Base-by-base conservation (phyloP, 75 land plant genomes). In the Sequoiadendron giganteum region DNA sequence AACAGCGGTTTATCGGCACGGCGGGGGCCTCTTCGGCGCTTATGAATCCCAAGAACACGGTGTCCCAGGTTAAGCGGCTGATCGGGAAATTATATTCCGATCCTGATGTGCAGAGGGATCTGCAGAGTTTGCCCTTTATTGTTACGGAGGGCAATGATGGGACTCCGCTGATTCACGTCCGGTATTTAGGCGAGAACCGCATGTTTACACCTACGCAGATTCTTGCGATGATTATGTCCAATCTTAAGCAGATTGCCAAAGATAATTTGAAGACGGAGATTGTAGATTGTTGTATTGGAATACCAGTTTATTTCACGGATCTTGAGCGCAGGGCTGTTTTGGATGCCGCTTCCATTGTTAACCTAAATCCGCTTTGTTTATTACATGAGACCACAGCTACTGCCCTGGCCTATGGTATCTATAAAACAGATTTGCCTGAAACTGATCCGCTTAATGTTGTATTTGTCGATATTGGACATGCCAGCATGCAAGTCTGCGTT, bases 1-100 rank as follows among this genome's bases (percentile, higher is more conserved):
- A 94, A 88, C 98, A 96, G 94, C 90, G 97, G n/a, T 95, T 93
- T 86, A 90, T 96, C 75, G 98, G 98, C 32, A 95, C 97, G 1
- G 97, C 97, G 1, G 98, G 96, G 6, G 93, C 97, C 16, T 90
- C 94, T 36, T 93, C 96, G 1, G 68, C 89, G 8, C 88, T 88
- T 61, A 96, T 93, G 95, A 96, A 95, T 49, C 97, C 94, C 2
- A 95, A 91, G 86, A 96, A 96, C 75, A 86, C 96, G 5, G 87
- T 96, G 15, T 93, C 95, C 4, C 98, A 96, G 86, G 93, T 96
- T 73, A 96, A 96, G 84, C 83, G 97, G 32, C 86, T 96, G 34
- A 88, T 96, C 38, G 98, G 98, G 5, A 90, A 92, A 5, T 86
- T 56, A 39, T 96, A 95, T 72, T 87, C 90, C 48, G 98, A 95